Evolutionary conservation across 495 filamentous ascomycete species (phyloP).

Genomic region (Terfezia claveryi): DNA sequence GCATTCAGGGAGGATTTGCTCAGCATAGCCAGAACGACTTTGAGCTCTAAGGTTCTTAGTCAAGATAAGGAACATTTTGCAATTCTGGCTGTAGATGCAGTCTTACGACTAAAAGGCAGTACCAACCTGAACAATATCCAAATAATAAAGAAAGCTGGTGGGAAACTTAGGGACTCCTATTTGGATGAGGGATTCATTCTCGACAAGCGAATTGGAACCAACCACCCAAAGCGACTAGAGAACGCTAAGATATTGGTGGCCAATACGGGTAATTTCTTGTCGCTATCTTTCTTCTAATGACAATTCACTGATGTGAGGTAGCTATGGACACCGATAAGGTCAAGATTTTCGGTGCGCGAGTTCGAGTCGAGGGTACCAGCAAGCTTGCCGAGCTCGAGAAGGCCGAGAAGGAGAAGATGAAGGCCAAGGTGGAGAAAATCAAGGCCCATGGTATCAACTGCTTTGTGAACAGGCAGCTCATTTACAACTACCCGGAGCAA

Average conservation of each 20-base stretch:
- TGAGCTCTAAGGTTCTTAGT: constrained; percentile 90
- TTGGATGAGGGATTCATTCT: constrained; percentile 79
- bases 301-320: background rate
- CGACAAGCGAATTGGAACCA: constrained; percentile 95
- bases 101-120: constrained; percentile 72
- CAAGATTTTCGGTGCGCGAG: constrained; percentile 93
- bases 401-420: constrained; percentile 98
- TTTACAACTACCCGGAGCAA: constrained; percentile 99
- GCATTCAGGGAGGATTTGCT: constrained; percentile 77
- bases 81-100: constrained; percentile 74
- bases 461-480: constrained; percentile 96
- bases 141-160: constrained; percentile 97
- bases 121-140: constrained; percentile 94
- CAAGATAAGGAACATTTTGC: constrained; percentile 90
- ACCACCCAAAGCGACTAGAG: constrained; percentile 90
- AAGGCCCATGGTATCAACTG: constrained; percentile 99
- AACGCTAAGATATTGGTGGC: constrained; percentile 95
- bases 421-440: constrained; percentile 92
- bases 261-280: constrained; percentile 38
- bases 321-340: constrained; percentile 99
- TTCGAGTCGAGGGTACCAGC: constrained; percentile 84
- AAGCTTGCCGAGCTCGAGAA: constrained; percentile 94
- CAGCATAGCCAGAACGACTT: constrained; percentile 81
- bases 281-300: background rate
- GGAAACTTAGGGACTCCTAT: constrained; percentile 91